These are phyloP conservation scores for Malassezia furfur DNA, from an alignment of 1,284 basidiomycete genomes.

Conservation along the genomic window DNA sequence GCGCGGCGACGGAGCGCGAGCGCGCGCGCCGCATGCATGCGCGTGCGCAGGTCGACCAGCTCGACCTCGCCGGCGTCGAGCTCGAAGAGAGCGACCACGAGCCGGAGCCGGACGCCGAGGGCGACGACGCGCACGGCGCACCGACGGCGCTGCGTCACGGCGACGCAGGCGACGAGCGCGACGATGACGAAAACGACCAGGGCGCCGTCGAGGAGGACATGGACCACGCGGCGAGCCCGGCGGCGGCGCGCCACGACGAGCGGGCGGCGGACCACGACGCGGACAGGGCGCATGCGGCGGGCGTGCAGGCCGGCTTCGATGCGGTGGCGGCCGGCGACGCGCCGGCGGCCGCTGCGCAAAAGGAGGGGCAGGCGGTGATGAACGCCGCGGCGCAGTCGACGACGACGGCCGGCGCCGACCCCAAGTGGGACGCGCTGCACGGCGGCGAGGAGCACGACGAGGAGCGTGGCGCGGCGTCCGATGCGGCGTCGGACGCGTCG, in stretches of 20 bases:
- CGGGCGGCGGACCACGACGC: background rate
- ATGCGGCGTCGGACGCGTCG: background rate
- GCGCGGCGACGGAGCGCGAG: constrained; percentile 26
- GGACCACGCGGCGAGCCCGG: constrained; percentile 13
- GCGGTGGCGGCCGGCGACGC: background rate
- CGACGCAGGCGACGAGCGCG: constrained; percentile 10
- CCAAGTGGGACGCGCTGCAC: constrained; percentile 1
- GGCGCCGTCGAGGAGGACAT: constrained; percentile 18
- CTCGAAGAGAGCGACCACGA: constrained; percentile 27
- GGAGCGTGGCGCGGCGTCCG: constrained; percentile 6
- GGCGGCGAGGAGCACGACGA: constrained; percentile 18
- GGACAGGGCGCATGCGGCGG: background rate
- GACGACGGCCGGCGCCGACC: background rate
- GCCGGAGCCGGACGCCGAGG: constrained; percentile 13
- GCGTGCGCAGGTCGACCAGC: constrained; percentile 27
- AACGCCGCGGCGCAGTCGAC: background rate
- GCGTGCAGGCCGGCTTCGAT: background rate
- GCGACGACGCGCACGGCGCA: constrained; percentile 2
- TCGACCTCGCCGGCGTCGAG: constrained; percentile 25
- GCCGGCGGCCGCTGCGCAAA: background rate
- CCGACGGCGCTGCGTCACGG: background rate
- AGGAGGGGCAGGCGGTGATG: constrained; percentile 10
- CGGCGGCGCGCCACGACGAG: background rate
- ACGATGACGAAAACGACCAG: constrained; percentile 13
- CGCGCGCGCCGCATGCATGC: constrained; percentile 20